Evolutionary conservation across 1,284 basidiomycete species (phyloP).

Genomic region (Apiotrichum akiyoshidainum): DNA sequence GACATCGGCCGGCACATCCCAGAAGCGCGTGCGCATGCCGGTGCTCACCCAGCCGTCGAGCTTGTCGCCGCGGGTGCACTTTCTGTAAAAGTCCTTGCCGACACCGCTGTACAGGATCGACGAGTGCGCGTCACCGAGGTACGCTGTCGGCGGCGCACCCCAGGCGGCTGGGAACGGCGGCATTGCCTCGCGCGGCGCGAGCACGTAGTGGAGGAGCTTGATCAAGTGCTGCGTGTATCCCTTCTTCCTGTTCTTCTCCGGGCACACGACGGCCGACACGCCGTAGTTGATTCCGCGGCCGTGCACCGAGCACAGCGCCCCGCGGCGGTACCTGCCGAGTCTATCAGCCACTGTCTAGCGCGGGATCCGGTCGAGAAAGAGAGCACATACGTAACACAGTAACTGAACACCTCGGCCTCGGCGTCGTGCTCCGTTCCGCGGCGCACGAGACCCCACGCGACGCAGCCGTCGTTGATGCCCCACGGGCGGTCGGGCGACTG

Average conservation of each 20-base stretch:
- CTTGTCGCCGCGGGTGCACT: constrained; percentile 18
- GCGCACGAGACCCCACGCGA: constrained; percentile 15
- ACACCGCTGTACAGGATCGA: constrained; percentile 39
- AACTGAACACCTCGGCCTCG: constrained; percentile 1
- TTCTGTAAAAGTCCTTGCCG: constrained; percentile 33
- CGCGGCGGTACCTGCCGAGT: not conserved
- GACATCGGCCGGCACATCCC: not conserved
- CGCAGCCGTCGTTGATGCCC: constrained; percentile 6
- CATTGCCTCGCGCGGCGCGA: constrained; percentile 17
- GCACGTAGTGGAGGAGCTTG: constrained; percentile 33
- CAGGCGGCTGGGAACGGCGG: constrained; percentile 28
- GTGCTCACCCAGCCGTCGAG: constrained; percentile 8
- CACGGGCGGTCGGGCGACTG: constrained; percentile 2
- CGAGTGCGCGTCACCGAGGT: constrained; percentile 19
- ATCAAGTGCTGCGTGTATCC: constrained; percentile 40
- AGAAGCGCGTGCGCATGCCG: not conserved
- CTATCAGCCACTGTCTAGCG: too few species aligned
- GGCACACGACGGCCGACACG: constrained; percentile 39
- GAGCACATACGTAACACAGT: constrained; percentile 10
- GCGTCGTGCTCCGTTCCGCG: constrained; percentile 1
- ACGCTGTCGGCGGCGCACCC: constrained; percentile 24
- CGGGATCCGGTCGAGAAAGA: too few species aligned
- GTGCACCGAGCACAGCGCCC: not conserved
- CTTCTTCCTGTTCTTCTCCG: constrained; percentile 25
- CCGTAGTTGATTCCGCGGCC: constrained; percentile 22